Conservation (phyloP, 2,329 filamentous ascomycete species). For the Colletotrichum melonis region DNA sequence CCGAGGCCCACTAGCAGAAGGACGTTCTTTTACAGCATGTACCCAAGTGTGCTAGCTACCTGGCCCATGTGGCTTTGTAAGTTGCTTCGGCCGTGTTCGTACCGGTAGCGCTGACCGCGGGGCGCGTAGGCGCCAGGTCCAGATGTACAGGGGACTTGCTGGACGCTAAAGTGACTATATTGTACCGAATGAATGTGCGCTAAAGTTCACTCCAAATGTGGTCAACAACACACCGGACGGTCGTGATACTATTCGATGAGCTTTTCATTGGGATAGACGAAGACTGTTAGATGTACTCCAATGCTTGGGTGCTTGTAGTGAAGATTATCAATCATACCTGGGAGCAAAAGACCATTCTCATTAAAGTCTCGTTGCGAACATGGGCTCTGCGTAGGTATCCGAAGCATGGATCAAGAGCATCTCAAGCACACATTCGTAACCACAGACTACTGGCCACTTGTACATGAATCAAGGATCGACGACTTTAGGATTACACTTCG, state of each 20-base stretch:
- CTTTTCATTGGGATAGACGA: not conserved
- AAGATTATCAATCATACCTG: no score
- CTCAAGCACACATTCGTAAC: not conserved
- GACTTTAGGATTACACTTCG: not conserved
- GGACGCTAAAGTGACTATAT: constrained; percentile 2
- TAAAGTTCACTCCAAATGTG: not conserved
- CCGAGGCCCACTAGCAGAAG: not conserved
- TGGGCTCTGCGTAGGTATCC: not conserved
- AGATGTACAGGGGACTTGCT: constrained; percentile 3
- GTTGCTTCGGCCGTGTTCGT: not conserved
- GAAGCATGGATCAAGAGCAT: no score
- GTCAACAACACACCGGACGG: not conserved
- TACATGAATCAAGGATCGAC: not conserved
- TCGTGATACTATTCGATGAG: not conserved
- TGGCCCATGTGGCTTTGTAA: not conserved
- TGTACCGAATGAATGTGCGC: not conserved
- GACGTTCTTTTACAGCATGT: not conserved
- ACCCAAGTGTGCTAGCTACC: no score
- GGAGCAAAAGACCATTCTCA: not conserved
- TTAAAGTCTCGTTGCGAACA: no score
- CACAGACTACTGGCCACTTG: not conserved
- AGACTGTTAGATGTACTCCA: rapidly evolving
- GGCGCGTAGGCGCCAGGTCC: not conserved
- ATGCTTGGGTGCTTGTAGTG: not conserved
- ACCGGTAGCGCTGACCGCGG: not conserved